These are phyloP conservation scores for Gorgonomyces haynaldii DNA, from an alignment of 192 early-diverging fungal species.

Conservation along the genomic window DNA sequence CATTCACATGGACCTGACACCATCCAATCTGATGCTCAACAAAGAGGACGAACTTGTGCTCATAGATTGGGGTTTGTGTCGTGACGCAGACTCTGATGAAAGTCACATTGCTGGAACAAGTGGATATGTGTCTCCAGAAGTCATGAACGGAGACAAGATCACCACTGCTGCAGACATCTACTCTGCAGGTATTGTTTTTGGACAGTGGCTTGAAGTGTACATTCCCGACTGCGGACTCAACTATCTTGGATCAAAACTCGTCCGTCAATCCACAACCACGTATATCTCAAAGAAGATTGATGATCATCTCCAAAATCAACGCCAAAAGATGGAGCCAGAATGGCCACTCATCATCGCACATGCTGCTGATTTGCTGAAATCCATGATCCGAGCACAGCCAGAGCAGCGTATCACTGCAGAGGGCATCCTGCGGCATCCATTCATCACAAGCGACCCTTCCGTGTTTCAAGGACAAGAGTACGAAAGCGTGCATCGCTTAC, in stretches of 20 bases:
- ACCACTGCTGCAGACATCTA: slow-evolving; percentile 52
- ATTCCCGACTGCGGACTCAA: slow-evolving; percentile 49
- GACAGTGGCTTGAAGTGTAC: slow-evolving; percentile 64
- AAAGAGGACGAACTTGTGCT: too few relatives aligned
- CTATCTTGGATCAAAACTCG: slow-evolving; percentile 56
- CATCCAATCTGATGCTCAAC: too few relatives aligned
- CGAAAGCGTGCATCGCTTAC: too few relatives aligned
- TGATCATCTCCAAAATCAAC: slow-evolving; percentile 1
- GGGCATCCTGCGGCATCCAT: slow-evolving; percentile 45
- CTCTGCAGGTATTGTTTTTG: slow-evolving; percentile 55
- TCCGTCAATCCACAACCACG: slow-evolving; percentile 56
- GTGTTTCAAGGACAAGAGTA: slow-evolving; percentile 10
- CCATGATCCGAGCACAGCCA: slow-evolving; percentile 42
- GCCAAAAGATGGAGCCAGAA: slow-evolving; percentile 7
- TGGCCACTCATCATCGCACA: slow-evolving; percentile 39
- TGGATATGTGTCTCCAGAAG: slow-evolving; percentile 55
- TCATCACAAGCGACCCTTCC: slow-evolving; percentile 20
- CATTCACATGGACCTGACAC: too few relatives aligned
- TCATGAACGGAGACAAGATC: slow-evolving; percentile 29
- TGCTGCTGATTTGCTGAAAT: slow-evolving; percentile 50
- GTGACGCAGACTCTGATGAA: too few relatives aligned
- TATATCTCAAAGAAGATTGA: slow-evolving; percentile 41
- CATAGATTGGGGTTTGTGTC: too few relatives aligned
- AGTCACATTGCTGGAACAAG: too few relatives aligned
- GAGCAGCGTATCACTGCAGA: slow-evolving; percentile 41